Evolutionary conservation across 2,329 filamentous ascomycete species (phyloP).

Genomic region (Leptographium galeiforme): DNA sequence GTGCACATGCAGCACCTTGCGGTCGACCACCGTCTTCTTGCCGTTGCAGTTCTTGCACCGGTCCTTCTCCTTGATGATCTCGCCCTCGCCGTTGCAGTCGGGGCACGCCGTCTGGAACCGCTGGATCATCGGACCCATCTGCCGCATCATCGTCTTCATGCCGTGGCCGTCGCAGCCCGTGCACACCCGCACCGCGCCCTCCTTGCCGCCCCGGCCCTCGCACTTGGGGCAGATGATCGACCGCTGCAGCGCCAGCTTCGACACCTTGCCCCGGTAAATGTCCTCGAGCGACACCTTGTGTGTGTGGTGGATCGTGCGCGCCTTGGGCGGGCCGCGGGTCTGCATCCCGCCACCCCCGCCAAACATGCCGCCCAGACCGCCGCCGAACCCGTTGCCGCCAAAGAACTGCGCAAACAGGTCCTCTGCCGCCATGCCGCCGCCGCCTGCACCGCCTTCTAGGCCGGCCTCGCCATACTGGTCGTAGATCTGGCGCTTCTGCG

Average conservation of each 20-base stretch:
- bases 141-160: slow-evolving; percentile 99
- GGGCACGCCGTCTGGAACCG: slow-evolving; percentile 98
- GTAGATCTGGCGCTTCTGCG: slow-evolving; percentile 83
- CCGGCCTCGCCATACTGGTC: slow-evolving; percentile 97
- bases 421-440: slow-evolving; percentile 82
- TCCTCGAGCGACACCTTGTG: slow-evolving; percentile 98
- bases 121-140: slow-evolving; percentile 99
- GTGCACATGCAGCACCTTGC: slow-evolving; percentile 96
- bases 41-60: slow-evolving; percentile 92
- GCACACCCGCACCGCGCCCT: slow-evolving; percentile 92
- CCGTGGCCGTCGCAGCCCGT: slow-evolving; percentile 80
- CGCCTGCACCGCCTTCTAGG: slow-evolving; percentile 73
- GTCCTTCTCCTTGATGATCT: slow-evolving; percentile 93
- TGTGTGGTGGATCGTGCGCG: slow-evolving; percentile 91
- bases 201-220: slow-evolving; percentile 88
- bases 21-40: slow-evolving; percentile 96
- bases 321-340: slow-evolving; percentile 70
- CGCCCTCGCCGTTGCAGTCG: slow-evolving; percentile 94
- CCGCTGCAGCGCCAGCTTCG: slow-evolving; percentile 92
- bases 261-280: slow-evolving; percentile 95
- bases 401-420: slow-evolving; percentile 98
- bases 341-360: slow-evolving; percentile 62
- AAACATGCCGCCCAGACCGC: slow-evolving; percentile 68
- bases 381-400: slow-evolving; percentile 57
- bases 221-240: slow-evolving; percentile 95